Base-by-base conservation (phyloP, 495 filamentous ascomycete species). In the Daldinia loculata region DNA sequence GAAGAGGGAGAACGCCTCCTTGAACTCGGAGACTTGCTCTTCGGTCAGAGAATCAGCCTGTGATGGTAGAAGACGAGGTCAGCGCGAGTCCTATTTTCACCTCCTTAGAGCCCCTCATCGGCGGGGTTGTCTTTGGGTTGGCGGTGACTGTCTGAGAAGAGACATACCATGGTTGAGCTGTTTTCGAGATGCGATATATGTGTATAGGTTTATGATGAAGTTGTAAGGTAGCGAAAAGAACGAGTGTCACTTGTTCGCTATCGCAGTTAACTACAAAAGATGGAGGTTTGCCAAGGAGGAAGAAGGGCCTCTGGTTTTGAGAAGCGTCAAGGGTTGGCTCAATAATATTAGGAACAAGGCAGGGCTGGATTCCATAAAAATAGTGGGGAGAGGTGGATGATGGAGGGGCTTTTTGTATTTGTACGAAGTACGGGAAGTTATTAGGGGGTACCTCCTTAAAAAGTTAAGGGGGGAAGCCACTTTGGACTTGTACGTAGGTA, bases 1-100 rank as follows among this genome's bases (percentile, higher is more conserved):
- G 82, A 99, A 99, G 39, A 99, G 91, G 80, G 95, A 99, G 86
- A 99, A 99, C 52, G 95, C 95, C 86, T 99, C 96, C 91, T 98
- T 99, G 85, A 98, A 99, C 86, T 99, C 95, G 80, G 95, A 97
- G 76, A 99, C 95, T 88, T 99, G 95, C 84, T 99, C 95, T 87
- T 98, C 95, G 75, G 95, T 98, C 72, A 99, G 89, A 79, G 93
- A 91, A 80, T 96, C 93, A 80, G 93, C 93, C 93, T 95, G 77
- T 75, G 61, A 67, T 27, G 50, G 61, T 74, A 75, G 58, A 43
- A 32, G 27, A 38, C 29, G 59, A 14, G 14, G 75, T 77, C 65
- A 77, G 72, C 72, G 67, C 70, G 52, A 58, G 70, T 63, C 36
- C 62, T 69, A 69, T 70, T 70, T 69, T 67, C 38, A 66, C 50